Evolutionary conservation across 1,139 yeast species (phyloP).

Genomic region (Yamadazyma oceani): DNA sequence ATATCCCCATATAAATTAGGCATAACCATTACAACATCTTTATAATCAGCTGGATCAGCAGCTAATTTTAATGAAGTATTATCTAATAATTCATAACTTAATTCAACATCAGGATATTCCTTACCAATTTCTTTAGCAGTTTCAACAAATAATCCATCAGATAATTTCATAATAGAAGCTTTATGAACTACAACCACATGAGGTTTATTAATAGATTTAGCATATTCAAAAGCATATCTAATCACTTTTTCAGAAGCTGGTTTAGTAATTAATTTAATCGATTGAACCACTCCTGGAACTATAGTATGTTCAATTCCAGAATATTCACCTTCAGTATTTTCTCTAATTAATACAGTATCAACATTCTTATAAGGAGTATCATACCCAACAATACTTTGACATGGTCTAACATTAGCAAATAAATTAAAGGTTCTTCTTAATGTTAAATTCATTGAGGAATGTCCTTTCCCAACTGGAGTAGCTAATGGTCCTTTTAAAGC

Average conservation of each 20-base stretch:
- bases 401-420: conserved; percentile 97
- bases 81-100: conserved; percentile 87
- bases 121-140: conserved; percentile 86
- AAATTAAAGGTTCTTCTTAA: conserved; percentile 95
- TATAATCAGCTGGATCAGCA: conserved; percentile 82
- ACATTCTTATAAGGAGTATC: conserved; percentile 93
- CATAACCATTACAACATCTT: conserved; percentile 90
- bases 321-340: conserved; percentile 99
- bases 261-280: conserved; percentile 94
- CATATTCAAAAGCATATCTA: conserved; percentile 96
- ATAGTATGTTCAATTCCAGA: conserved; percentile 98
- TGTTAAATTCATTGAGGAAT: conserved; percentile 94
- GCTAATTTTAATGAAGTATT: conserved; percentile 92
- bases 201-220: conserved; percentile 83
- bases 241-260: conserved; percentile 96
- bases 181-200: conserved; percentile 95
- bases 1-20: conserved; percentile 99
- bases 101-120: conserved; percentile 87
- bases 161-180: conserved; percentile 96
- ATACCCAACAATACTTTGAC: conserved; percentile 90
- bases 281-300: conserved; percentile 97
- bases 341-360: conserved; percentile 95
- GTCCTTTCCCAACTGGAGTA: conserved; percentile 98
- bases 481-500: conserved; percentile 98
- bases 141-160: conserved; percentile 94